phyloP scores from a whole-genome alignment of 768 basidiomycete species.

The Rhizopogon rudus region DNA sequence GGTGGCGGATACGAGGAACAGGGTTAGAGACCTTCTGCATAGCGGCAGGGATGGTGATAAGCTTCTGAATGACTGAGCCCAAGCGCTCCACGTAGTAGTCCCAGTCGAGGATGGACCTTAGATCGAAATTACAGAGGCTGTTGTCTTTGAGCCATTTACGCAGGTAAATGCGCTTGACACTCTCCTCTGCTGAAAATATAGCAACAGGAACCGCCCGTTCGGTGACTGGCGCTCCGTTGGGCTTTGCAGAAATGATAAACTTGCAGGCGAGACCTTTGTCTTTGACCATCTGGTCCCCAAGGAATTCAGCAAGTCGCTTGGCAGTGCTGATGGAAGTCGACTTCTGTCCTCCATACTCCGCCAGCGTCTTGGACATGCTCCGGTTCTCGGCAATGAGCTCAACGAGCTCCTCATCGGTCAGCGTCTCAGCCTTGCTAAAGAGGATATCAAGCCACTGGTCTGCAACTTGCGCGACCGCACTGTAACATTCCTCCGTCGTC shows the following conservation, averaged over 20 bases:
- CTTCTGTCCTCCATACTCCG: constrained; percentile 95
- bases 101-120: constrained; percentile 96
- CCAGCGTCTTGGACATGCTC: constrained; percentile 95
- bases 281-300: constrained; percentile 98
- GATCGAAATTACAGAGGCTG: constrained; percentile 78
- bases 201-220: constrained; percentile 96
- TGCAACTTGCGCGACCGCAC: constrained; percentile 88
- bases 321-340: constrained; percentile 98
- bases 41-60: constrained; percentile 98
- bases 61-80: constrained; percentile 96
- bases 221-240: constrained; percentile 90
- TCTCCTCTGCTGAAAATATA: constrained; percentile 95
- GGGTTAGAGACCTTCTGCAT: constrained; percentile 98
- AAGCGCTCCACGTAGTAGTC: constrained; percentile 96
- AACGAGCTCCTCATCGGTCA: constrained; percentile 89
- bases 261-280: constrained; percentile 99
- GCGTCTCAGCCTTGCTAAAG: constrained; percentile 76
- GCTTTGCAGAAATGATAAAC: constrained; percentile 96
- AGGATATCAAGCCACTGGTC: constrained; percentile 98
- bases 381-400: constrained; percentile 98
- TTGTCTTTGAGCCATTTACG: constrained; percentile 97
- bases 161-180: constrained; percentile 83
- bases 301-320: constrained; percentile 89
- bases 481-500: constrained; percentile 94
- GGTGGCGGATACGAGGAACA: constrained; percentile 92